Conservation (phyloP, 1,284 basidiomycete species). For the Heterobasidion annosum region DNA sequence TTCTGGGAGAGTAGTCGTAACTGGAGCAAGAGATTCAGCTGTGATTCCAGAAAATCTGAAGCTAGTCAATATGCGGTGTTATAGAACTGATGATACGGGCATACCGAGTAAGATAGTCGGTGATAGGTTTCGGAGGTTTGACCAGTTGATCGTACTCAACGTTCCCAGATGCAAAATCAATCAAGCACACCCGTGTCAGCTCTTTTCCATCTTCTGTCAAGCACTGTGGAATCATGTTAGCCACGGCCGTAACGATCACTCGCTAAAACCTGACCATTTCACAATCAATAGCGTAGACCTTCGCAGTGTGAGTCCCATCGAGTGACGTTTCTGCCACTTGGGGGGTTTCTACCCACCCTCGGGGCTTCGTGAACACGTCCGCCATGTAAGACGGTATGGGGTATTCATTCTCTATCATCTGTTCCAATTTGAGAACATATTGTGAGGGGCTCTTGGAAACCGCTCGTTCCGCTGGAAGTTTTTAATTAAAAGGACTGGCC, state of each 20-base stretch:
- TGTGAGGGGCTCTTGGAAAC: constrained; percentile 53
- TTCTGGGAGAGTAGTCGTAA: constrained; percentile 68
- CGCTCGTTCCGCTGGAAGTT: constrained; percentile 43
- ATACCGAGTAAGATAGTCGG: constrained; percentile 83
- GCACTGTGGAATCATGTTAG: constrained; percentile 41
- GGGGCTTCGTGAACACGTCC: constrained; percentile 52
- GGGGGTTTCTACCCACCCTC: constrained; percentile 73
- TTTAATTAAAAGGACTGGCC: not conserved
- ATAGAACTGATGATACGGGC: constrained; percentile 5
- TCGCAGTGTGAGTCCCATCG: constrained; percentile 19
- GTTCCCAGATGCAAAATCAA: constrained; percentile 64
- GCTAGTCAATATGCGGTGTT: not conserved
- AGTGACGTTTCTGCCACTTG: constrained; percentile 21
- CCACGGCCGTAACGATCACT: not conserved
- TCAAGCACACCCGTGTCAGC: constrained; percentile 74
- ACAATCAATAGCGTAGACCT: constrained; percentile 76
- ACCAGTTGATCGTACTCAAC: constrained; percentile 83
- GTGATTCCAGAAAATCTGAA: constrained; percentile 88
- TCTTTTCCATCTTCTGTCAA: constrained; percentile 83
- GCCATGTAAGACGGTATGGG: constrained; percentile 75
- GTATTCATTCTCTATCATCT: constrained; percentile 90
- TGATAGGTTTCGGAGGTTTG: constrained; percentile 72
- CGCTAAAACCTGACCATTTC: constrained; percentile 67
- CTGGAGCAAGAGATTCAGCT: constrained; percentile 50
- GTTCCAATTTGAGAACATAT: constrained; percentile 69